Conservation (phyloP, 2,329 filamentous ascomycete species). For the Aspergillus brasiliensis region DNA sequence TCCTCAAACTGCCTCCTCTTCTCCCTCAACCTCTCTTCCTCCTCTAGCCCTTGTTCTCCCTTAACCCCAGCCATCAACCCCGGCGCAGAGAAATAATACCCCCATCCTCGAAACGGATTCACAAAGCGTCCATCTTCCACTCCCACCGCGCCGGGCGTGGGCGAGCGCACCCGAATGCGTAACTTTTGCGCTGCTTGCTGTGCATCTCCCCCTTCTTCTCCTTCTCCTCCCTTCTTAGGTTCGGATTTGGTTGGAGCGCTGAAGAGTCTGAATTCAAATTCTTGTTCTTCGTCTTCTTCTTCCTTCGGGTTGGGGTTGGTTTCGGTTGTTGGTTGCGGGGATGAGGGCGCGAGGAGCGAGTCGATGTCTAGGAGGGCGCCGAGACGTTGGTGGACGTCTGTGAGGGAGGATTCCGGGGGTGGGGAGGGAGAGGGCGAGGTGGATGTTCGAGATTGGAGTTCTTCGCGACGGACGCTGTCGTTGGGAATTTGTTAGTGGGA, state of each 20-base stretch:
- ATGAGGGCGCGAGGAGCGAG: slow-evolving; percentile 19
- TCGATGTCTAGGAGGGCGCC: slow-evolving; percentile 39
- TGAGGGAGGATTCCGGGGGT: slow-evolving; percentile 25
- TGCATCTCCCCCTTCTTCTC: too few species aligned
- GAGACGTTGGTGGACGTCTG: slow-evolving; percentile 36
- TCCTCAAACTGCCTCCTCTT: slow-evolving; percentile 38
- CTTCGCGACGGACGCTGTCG: slow-evolving; percentile 39
- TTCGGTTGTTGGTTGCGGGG: slow-evolving; percentile 5
- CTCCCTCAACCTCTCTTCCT: slow-evolving; percentile 16
- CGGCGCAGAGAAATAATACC: slow-evolving; percentile 45
- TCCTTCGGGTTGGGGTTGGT: slow-evolving; percentile 22
- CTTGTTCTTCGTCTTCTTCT: slow-evolving; percentile 46
- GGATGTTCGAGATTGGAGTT: slow-evolving; percentile 35
- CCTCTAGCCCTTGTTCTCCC: slow-evolving; percentile 9
- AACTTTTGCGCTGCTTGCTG: slow-evolving; percentile 35
- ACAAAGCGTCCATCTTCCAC: slow-evolving; percentile 39
- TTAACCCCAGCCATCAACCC: slow-evolving; percentile 25
- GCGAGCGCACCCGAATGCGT: slow-evolving; percentile 43
- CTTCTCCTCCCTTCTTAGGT: too few species aligned
- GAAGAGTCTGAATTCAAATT: slow-evolving; percentile 49
- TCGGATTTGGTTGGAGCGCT: slow-evolving; percentile 25
- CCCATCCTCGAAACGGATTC: slow-evolving; percentile 45
- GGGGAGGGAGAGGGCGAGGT: slow-evolving; percentile 35
- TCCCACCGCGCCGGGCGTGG: slow-evolving; percentile 33
- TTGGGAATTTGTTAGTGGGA: not conserved